Base-by-base conservation (phyloP, 208 protist genomes). In the Crithidia sp. region DNA sequence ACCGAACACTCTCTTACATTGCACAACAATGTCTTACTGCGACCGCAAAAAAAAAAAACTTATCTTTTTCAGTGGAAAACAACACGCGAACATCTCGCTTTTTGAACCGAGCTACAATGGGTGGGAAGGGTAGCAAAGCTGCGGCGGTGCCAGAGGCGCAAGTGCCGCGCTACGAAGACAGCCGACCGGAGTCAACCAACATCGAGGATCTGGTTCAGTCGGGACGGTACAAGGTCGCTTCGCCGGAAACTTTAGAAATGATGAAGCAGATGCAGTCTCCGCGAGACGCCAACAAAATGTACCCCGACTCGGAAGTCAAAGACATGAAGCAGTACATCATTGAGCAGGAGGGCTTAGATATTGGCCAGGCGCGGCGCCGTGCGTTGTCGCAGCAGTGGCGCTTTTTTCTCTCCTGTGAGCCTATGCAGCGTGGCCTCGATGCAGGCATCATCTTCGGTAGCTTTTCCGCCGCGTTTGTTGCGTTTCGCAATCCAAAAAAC, bases 291-390 rank as follows among this genome's bases (percentile, higher is more conserved):
- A 83, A 83, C 61, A 91, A 89, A 59, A 86, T 89, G 70, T 89
- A 90, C 64, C 90, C 87, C 7, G 87, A 93, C 60, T 89, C 90
- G 7, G 83, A 91, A 16, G 76, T 93, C 2, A 89, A 88, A 37
- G 84, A 93, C 56, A 50, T 95, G n/a, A 85, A 81, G 60, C 82
- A 90, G 79, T 95, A 95, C 67, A 91, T 95, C 41, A 90, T 90
- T 52, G 90, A 95, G 63, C 87, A 93, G 49, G 90, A 95, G 53
- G 90, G 90, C 2, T 82, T 95, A 37, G 82, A 89, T 43, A 89
- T 95, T 67, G 90, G 90, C 7, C 76, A 93, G 47, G 36, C 73
- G 5, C 83, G 83, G 36, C 67, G 84, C 39, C 79, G 79, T 17
- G 83, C 74, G 5, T 70, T 95, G 47, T 79, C 90, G 13, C 90